Evolutionary conservation across 2,329 filamentous ascomycete species (phyloP), one percentile per base, ranked within the genome.

Genomic region (Cladosporium oxysporum): DNA sequence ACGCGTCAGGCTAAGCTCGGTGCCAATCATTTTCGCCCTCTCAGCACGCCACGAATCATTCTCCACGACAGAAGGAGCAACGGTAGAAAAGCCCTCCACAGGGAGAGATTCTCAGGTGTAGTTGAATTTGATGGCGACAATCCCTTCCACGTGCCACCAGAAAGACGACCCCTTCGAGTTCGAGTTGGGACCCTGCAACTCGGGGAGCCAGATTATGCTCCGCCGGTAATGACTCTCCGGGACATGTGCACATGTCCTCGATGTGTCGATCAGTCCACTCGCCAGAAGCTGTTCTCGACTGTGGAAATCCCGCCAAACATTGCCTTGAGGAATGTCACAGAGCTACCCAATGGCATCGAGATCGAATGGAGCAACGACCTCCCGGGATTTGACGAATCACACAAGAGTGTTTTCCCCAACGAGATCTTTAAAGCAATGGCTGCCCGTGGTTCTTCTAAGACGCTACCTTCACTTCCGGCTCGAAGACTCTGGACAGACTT

Each of bases 201-300:
- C 28, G 18, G 21, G 14, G 29, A 55, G 11, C 12, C 10, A n/a
- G 59, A 50, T 4, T 26, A 21, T 21, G n/a, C 21, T 3, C 28
- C 59, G 60, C 61, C 49, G 29, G 21, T 44, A 7, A 60, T 78
- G 16, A 68, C 72, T 18, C 76, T 89, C 23, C 83, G 88, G 44
- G 87, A 90, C 74, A 77, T 83, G 65, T 90, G 88, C 77, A 73
- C 78, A 23, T 90, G 87, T 73, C 69, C 79, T n/a, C 72, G 68
- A 53, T 90, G 87, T 72, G 80, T 87, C 35, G 84, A 89, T 73
- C 79, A 83, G 3, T 83, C 84, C 50, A 87, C 86, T 18, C 83
- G 81, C 50, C 87, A 90, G 74, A 90, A 89, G 77, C 80, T 81
- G 44, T 91, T 91, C 76, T 84, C 85, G 64, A 88, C 88, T 0